Evolutionary conservation across 2,329 filamentous ascomycete species (phyloP).

Genomic region (Penicillium freii): DNA sequence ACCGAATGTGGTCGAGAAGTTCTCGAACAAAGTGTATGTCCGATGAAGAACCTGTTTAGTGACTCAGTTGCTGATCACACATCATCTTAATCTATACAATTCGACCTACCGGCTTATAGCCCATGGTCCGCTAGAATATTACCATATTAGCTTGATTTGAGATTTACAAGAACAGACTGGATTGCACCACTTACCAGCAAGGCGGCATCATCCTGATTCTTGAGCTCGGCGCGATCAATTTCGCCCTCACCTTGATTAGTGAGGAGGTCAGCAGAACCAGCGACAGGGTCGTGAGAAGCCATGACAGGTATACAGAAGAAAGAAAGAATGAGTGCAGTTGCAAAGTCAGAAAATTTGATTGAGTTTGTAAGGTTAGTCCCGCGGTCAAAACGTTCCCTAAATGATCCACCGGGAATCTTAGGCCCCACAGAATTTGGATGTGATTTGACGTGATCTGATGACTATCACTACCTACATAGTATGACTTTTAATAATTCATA

Average conservation of each 20-base stretch:
- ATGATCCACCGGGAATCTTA: not conserved
- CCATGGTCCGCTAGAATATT: conserved; percentile 47
- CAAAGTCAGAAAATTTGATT: conserved; percentile 13
- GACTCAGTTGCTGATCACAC: conserved; percentile 13
- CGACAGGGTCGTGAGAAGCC: conserved; percentile 21
- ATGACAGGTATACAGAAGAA: not conserved
- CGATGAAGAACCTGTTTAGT: conserved; percentile 53
- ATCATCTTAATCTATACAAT: not conserved
- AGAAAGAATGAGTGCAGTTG: not conserved
- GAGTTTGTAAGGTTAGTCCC: conserved; percentile 2
- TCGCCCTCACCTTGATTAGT: conserved; percentile 22
- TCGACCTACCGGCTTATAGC: conserved; percentile 54
- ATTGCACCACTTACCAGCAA: conserved; percentile 32
- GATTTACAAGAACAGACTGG: not conserved
- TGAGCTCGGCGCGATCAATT: conserved; percentile 24
- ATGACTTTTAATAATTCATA: not conserved
- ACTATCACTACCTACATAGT: not conserved
- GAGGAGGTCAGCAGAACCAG: conserved; percentile 24
- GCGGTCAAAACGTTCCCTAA: conserved; percentile 5
- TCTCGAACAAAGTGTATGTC: conserved; percentile 58
- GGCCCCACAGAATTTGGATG: not conserved
- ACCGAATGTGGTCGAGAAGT: conserved; percentile 61
- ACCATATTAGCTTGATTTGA: conserved; percentile 14
- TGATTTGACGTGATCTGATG: not conserved
- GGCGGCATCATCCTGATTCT: conserved; percentile 37